A percentile compares a stretch with the other conserved stretches of the same genome.
phyloP scores from a whole-genome alignment of 352 stramenopile genomes.

The Phytophthora multivora region DNA sequence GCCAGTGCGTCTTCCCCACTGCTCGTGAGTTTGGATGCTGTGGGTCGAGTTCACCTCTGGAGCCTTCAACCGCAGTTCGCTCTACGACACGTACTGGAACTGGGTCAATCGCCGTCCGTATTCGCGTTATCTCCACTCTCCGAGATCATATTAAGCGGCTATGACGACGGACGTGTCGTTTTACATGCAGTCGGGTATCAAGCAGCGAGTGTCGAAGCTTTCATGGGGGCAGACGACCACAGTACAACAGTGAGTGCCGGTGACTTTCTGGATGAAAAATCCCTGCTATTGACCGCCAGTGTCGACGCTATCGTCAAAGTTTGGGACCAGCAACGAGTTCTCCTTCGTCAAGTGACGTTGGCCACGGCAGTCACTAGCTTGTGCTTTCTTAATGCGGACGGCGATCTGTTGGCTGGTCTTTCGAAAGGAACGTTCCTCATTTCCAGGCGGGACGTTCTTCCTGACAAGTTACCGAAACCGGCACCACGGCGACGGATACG shows the following conservation, averaged over 20 bases:
- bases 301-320: slow-evolving; percentile 77
- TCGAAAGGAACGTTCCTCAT: slow-evolving; percentile 63
- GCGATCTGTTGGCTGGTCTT: slow-evolving; percentile 62
- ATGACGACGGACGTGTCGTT: slow-evolving; percentile 63
- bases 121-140: slow-evolving; percentile 57
- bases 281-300: slow-evolving; percentile 59
- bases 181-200: slow-evolving; percentile 52
- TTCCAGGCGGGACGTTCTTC: slow-evolving; percentile 60
- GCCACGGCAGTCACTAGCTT: slow-evolving; percentile 63
- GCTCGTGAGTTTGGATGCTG: slow-evolving; percentile 59
- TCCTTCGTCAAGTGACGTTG: slow-evolving; percentile 63
- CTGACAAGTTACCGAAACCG: slow-evolving; percentile 44
- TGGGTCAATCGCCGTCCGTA: slow-evolving; percentile 54
- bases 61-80: slow-evolving; percentile 61
- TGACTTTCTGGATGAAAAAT: slow-evolving; percentile 68
- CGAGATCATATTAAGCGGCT: slow-evolving; percentile 63
- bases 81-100: slow-evolving; percentile 52
- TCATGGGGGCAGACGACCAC: slow-evolving; percentile 42
- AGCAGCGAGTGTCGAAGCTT: slow-evolving; percentile 40
- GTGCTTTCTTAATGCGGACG: slow-evolving; percentile 70
- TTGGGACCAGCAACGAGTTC: slow-evolving; percentile 65
- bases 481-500: slow-evolving; percentile 10
- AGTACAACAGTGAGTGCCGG: slow-evolving; percentile 60
- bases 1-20: slow-evolving; percentile 51
- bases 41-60: slow-evolving; percentile 57